Percentiles rank a stretch among this genome's conserved stretches.
Conservation (phyloP, 1,284 basidiomycete genomes). For the Moesziomyces aphidis region DNA sequence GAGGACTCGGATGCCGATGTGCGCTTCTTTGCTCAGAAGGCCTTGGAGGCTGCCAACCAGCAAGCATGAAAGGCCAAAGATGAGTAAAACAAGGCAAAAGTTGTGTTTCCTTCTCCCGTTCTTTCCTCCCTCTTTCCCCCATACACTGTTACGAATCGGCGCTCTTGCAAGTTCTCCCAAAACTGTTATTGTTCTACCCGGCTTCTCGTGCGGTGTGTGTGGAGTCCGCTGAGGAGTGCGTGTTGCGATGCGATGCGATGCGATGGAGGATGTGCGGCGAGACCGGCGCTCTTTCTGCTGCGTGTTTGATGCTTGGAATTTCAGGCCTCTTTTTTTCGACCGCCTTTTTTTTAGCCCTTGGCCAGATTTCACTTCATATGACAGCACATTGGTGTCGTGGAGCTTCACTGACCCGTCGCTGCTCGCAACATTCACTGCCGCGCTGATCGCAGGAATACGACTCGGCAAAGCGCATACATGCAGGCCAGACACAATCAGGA, state of each 20-base stretch:
- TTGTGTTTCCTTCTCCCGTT: background rate
- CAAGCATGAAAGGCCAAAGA: constrained; percentile 7
- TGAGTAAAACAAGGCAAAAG: constrained; percentile 4
- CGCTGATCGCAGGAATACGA: no score
- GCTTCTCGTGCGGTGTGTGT: background rate
- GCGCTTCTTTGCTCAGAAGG: constrained; percentile 74
- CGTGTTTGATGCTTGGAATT: background rate
- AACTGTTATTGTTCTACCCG: background rate
- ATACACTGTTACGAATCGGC: constrained; percentile 17
- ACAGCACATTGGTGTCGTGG: no score
- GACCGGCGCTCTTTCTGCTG: background rate
- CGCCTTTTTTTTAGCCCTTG: background rate
- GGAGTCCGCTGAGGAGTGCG: background rate
- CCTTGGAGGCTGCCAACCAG: constrained; percentile 56
- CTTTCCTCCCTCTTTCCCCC: background rate
- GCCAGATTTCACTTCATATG: background rate
- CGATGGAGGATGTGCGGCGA: background rate
- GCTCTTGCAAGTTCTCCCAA: constrained; percentile 10
- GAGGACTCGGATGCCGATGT: constrained; percentile 96
- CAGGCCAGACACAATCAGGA: no score
- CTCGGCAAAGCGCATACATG: no score
- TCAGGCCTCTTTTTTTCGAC: constrained; percentile 2
- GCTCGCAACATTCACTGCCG: no score
- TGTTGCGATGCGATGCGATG: no score
- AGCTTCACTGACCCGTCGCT: no score